These are phyloP conservation scores for Micromonas commoda DNA, from an alignment of 139 green algal genomes.

Conservation along the genomic window DNA sequence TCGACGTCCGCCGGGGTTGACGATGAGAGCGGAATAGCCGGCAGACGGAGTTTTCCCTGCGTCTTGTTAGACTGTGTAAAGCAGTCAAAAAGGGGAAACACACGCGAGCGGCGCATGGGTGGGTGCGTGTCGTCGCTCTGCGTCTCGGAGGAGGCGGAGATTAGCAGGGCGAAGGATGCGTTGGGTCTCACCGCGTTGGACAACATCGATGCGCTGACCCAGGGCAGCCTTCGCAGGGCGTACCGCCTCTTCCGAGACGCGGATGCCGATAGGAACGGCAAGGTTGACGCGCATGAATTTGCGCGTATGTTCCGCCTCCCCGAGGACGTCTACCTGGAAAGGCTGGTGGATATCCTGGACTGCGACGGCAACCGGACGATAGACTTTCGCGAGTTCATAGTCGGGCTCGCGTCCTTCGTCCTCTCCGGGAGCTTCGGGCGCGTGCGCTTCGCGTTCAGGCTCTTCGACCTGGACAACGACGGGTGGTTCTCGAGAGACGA, in stretches of 20 bases:
- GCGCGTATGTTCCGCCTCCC: background rate
- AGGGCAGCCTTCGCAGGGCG: background rate
- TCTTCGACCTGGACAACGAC: conserved; percentile 10
- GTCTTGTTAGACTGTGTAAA: no score
- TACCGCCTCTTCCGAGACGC: background rate
- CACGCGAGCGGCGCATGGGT: no score
- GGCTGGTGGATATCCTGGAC: background rate
- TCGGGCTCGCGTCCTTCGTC: background rate
- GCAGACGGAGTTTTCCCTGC: no score
- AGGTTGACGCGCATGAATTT: background rate
- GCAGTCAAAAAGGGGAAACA: no score
- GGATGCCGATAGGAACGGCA: background rate
- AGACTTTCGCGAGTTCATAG: conserved; percentile 1
- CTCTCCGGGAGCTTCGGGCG: background rate
- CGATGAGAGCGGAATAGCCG: no score
- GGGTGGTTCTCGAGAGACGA: background rate
- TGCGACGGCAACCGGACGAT: background rate
- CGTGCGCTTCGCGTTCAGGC: background rate
- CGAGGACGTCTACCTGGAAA: background rate
- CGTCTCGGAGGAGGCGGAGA: no score
- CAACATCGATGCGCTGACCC: background rate
- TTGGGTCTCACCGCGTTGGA: background rate
- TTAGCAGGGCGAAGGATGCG: no score
- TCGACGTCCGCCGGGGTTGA: no score
- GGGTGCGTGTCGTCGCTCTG: no score